phyloP scores from a whole-genome alignment of 2,329 filamentous ascomycete genomes.

The Furcasterigmium furcatum region DNA sequence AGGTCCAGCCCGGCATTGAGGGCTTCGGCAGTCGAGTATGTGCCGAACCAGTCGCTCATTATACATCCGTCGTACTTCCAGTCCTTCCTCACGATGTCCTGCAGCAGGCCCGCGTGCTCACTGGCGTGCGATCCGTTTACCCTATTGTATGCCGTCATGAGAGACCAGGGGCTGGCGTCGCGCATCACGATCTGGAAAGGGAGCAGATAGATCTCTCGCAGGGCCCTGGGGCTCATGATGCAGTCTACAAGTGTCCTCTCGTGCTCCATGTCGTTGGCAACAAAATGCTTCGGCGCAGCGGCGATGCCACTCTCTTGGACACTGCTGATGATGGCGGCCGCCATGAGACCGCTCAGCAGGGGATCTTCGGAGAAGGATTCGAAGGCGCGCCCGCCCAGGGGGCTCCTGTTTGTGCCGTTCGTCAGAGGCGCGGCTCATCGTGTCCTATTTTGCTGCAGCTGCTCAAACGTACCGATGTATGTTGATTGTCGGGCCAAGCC shows the following conservation, averaged over 20 bases:
- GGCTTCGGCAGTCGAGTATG: constrained; percentile 22
- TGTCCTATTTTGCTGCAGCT: not conserved
- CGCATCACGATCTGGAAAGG: constrained; percentile 35
- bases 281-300: constrained; percentile 35
- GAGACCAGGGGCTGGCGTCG: constrained; percentile 35
- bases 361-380: constrained; percentile 41
- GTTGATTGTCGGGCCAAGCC: constrained; percentile 59
- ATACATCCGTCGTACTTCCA: constrained; percentile 29
- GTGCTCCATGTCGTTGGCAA: constrained; percentile 29
- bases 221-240: constrained; percentile 41
- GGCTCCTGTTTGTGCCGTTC: constrained; percentile 29
- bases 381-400: constrained; percentile 38
- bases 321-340: constrained; percentile 34
- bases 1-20: constrained; percentile 25
- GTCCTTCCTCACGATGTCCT: constrained; percentile 23
- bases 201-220: constrained; percentile 15
- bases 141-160: constrained; percentile 46
- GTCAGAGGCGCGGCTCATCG: too few relatives aligned
- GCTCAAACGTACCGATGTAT: constrained; percentile 37
- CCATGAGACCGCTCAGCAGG: constrained; percentile 35
- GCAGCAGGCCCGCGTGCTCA: constrained; percentile 12
- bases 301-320: constrained; percentile 30
- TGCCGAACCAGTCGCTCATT: constrained; percentile 30
- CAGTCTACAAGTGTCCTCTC: constrained; percentile 6
- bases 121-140: constrained; percentile 32